These are phyloP conservation scores for Didymella glomerata DNA, from an alignment of 2,329 filamentous ascomycete genomes.

Conservation along the genomic window DNA sequence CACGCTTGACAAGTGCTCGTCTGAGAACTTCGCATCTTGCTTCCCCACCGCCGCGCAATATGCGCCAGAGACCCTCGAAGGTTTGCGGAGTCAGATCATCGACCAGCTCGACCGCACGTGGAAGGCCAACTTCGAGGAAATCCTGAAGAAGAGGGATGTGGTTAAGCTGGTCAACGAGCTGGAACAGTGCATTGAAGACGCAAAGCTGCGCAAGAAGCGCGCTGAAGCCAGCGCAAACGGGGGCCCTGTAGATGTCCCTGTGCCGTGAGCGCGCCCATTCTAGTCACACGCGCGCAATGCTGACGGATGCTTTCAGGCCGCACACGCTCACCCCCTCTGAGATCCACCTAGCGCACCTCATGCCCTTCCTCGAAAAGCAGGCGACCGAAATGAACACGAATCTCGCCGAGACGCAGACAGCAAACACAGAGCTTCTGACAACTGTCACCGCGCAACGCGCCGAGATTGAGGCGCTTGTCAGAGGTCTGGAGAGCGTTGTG, in stretches of 20 bases:
- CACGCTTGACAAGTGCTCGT: conserved; percentile 68
- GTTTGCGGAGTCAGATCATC: conserved; percentile 66
- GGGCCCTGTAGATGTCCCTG: conserved; percentile 45
- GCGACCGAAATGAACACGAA: conserved; percentile 59
- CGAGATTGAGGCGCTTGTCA: conserved; percentile 65
- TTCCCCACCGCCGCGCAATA: conserved; percentile 69
- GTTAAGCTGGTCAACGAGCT: conserved; percentile 67
- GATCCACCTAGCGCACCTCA: conserved; percentile 66
- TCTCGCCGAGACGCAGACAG: conserved; percentile 59
- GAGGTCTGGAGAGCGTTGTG: conserved; percentile 64
- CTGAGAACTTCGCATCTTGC: conserved; percentile 68
- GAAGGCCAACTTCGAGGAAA: conserved; percentile 67
- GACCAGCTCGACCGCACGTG: conserved; percentile 66
- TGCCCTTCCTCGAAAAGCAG: conserved; percentile 63
- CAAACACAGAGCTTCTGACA: conserved; percentile 63
- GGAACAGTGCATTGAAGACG: conserved; percentile 67
- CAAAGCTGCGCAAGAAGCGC: conserved; percentile 60
- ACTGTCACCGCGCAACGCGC: conserved; percentile 62
- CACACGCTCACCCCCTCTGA: conserved; percentile 66
- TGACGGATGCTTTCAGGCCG: conserved; percentile 53
- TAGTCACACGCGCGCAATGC: neutral
- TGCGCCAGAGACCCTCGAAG: conserved; percentile 64
- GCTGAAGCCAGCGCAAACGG: conserved; percentile 51
- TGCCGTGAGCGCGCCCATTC: conserved; percentile 55
- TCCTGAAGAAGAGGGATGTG: conserved; percentile 64